These are phyloP conservation scores for Alternaria sp. DNA, from an alignment of 2,329 filamentous ascomycete genomes.

Conservation along the genomic window DNA sequence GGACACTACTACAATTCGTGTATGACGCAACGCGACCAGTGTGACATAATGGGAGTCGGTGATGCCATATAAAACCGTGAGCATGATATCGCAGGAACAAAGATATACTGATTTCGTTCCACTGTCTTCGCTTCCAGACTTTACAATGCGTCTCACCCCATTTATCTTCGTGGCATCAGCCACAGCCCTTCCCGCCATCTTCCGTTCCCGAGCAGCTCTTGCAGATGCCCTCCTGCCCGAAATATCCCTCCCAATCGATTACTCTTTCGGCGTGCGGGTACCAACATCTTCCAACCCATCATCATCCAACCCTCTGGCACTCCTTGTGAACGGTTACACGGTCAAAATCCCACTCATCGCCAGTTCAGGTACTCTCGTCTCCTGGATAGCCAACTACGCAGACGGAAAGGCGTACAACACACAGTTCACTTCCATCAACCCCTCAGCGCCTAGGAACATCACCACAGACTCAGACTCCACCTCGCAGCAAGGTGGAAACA, in stretches of 20 bases:
- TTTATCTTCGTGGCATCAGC: not conserved
- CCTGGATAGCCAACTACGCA: not conserved
- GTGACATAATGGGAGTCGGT: too few relatives aligned
- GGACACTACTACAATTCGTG: not conserved
- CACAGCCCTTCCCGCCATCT: not conserved
- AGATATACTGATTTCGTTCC: not conserved
- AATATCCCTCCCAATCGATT: not conserved
- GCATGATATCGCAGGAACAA: not conserved
- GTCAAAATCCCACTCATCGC: not conserved
- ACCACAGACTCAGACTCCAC: not conserved
- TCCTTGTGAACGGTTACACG: not conserved
- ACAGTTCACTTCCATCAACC: not conserved
- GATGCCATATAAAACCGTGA: not conserved
- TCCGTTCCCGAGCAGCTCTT: not conserved
- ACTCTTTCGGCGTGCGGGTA: not conserved
- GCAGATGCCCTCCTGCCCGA: not conserved
- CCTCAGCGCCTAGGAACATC: not conserved
- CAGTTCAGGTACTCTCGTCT: not conserved
- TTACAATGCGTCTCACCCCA: not conserved
- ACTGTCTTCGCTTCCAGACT: too few relatives aligned
- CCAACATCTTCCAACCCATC: not conserved
- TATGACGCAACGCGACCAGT: not conserved
- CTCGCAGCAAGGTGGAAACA: not conserved
- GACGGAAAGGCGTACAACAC: not conserved
- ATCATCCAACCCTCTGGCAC: not conserved